These are phyloP conservation scores for Linaria vulgaris DNA, from an alignment of 257 asterid species.

Conservation along the genomic window DNA sequence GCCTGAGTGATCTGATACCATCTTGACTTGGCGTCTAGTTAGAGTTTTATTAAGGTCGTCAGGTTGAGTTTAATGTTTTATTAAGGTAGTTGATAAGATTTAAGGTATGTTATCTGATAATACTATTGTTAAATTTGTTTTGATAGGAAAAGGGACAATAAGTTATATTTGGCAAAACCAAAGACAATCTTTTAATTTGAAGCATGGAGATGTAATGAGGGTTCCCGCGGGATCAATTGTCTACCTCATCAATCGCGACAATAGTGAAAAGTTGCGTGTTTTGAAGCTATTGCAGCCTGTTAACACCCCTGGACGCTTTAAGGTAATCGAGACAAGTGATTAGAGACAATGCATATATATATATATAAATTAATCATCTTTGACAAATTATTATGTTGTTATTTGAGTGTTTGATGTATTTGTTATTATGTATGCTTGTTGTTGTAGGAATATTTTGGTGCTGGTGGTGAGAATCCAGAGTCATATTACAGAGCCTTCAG, in stretches of 20 bases:
- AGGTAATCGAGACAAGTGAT: conserved; percentile 33
- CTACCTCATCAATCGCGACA: conserved; percentile 52
- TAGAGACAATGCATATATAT: too few species aligned
- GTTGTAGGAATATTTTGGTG: conserved; percentile 47
- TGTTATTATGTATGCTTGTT: background rate
- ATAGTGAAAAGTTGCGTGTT: conserved; percentile 37
- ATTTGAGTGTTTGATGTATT: background rate
- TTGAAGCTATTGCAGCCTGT: conserved; percentile 54
- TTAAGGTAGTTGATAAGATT: too few species aligned
- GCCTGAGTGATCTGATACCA: too few species aligned
- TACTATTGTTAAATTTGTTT: too few species aligned
- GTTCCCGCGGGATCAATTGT: conserved; percentile 48
- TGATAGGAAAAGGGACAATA: conserved; percentile 54
- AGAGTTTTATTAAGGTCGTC: too few species aligned
- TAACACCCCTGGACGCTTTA: conserved; percentile 46
- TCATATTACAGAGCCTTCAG: conserved; percentile 57
- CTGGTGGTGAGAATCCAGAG: conserved; percentile 55
- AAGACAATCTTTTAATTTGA: conserved; percentile 57
- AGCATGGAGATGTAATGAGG: conserved; percentile 53
- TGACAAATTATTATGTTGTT: background rate
- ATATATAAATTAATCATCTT: too few species aligned
- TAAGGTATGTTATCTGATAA: too few species aligned
- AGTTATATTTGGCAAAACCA: conserved; percentile 33
- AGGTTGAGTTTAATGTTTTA: too few species aligned
- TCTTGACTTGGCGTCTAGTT: too few species aligned